Percentiles rank a stretch among this genome's conserved stretches.
Conservation (phyloP, 2,329 filamentous ascomycete species). For the Alternaria arbusti region DNA sequence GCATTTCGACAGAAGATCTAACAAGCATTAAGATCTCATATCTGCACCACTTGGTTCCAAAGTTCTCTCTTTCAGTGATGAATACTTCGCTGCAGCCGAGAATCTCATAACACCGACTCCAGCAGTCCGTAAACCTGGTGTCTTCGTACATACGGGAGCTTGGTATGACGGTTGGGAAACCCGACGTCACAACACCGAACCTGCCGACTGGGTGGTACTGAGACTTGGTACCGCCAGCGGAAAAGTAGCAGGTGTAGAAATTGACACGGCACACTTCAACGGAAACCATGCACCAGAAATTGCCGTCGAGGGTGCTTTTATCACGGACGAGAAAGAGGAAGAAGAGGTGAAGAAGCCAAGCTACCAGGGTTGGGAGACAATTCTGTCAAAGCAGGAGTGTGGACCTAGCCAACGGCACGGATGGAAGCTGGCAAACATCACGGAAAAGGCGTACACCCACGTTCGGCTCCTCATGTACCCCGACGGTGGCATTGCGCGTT, state of each 20-base stretch:
- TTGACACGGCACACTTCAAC: slow-evolving; percentile 82
- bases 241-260: slow-evolving; percentile 74
- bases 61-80: slow-evolving; percentile 64
- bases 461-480: slow-evolving; percentile 84
- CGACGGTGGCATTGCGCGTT: slow-evolving; percentile 82
- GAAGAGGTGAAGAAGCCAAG: slow-evolving; percentile 61
- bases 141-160: slow-evolving; percentile 65
- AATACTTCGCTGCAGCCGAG: slow-evolving; percentile 66
- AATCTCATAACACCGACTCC: slow-evolving; percentile 65
- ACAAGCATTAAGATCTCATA: slow-evolving; percentile 54
- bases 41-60: slow-evolving; percentile 59
- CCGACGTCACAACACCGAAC: slow-evolving; percentile 63
- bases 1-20: neutral
- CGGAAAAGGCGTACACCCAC: slow-evolving; percentile 75
- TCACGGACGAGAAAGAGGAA: slow-evolving; percentile 60
- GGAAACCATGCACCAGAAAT: slow-evolving; percentile 83
- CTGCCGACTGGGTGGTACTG: slow-evolving; percentile 67
- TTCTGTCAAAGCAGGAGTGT: slow-evolving; percentile 73
- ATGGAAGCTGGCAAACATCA: slow-evolving; percentile 67
- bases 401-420: slow-evolving; percentile 75
- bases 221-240: slow-evolving; percentile 70
- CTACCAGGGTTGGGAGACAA: slow-evolving; percentile 68
- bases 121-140: slow-evolving; percentile 62
- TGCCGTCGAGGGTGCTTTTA: slow-evolving; percentile 77
- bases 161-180: slow-evolving; percentile 73